phyloP scores from a whole-genome alignment of 169 alveolate genomes.

The Perkinsus marinus region DNA sequence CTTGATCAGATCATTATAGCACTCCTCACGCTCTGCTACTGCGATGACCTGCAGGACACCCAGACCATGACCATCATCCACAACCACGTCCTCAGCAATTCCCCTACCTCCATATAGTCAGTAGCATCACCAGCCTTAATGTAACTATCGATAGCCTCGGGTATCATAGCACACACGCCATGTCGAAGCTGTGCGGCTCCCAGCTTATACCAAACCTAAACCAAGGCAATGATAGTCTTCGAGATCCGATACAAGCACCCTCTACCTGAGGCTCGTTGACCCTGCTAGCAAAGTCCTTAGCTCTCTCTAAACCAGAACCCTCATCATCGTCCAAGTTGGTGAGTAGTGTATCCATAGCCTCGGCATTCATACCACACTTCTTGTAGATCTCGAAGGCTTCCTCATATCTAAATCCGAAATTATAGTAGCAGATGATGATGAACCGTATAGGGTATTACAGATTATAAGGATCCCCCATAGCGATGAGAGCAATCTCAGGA shows the following conservation, averaged over 20 bases:
- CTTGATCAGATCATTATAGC: constrained; percentile 65
- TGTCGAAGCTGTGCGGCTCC: constrained; percentile 90
- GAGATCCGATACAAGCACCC: not conserved
- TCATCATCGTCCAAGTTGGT: constrained; percentile 23
- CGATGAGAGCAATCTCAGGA: constrained; percentile 84
- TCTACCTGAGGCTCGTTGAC: constrained; percentile 31
- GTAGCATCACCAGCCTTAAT: constrained; percentile 78
- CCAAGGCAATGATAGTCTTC: not conserved
- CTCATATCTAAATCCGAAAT: constrained; percentile 33
- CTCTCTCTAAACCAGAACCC: constrained; percentile 35
- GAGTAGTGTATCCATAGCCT: constrained; percentile 85
- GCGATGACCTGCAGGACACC: constrained; percentile 4
- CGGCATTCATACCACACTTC: constrained; percentile 67
- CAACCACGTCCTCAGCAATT: no score
- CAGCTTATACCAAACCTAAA: constrained; percentile 3
- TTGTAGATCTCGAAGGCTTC: constrained; percentile 86
- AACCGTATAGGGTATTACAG: constrained; percentile 22
- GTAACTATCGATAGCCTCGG: constrained; percentile 86
- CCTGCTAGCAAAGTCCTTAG: constrained; percentile 38
- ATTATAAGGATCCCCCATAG: constrained; percentile 59
- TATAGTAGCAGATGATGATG: not conserved
- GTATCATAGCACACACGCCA: constrained; percentile 74
- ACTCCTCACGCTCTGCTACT: constrained; percentile 20
- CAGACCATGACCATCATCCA: no score
- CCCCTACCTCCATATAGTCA: constrained; percentile 50